Conservation (phyloP, 2,329 filamentous ascomycete genomes). For the Botrytis aclada region DNA sequence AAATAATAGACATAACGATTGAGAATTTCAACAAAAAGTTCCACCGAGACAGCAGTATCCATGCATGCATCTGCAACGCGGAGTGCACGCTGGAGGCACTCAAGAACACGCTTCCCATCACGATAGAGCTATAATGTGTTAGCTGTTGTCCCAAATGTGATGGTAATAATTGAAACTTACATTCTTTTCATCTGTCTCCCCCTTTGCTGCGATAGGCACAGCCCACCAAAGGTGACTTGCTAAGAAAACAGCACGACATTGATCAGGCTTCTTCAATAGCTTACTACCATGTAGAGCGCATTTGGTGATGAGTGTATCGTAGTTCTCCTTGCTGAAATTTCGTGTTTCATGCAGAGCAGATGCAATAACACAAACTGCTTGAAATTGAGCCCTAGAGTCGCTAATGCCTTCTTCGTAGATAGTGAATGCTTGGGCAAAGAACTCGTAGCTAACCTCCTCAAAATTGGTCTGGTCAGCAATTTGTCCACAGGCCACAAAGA, state of each 20-base stretch:
- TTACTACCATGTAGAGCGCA: conserved; percentile 96
- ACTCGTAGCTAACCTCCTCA: conserved; percentile 96
- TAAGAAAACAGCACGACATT: conserved; percentile 93
- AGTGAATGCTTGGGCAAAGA: conserved; percentile 96
- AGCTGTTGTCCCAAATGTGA: conserved; percentile 22
- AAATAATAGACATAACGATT: conserved; percentile 99
- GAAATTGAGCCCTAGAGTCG: conserved; percentile 95
- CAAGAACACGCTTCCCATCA: conserved; percentile 93
- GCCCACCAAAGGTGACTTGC: conserved; percentile 99
- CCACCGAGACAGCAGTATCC: conserved; percentile 95
- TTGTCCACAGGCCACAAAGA: conserved; percentile 90
- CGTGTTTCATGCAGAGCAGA: conserved; percentile 83
- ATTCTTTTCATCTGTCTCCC: conserved; percentile 79
- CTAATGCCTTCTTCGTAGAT: conserved; percentile 96
- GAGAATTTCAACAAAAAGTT: conserved; percentile 96
- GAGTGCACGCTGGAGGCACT: conserved; percentile 91
- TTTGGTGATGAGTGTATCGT: conserved; percentile 97
- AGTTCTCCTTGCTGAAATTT: conserved; percentile 94
- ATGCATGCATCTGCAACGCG: conserved; percentile 98
- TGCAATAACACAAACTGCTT: conserved; percentile 92
- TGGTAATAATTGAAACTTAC: conserved; percentile 49
- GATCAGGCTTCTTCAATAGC: conserved; percentile 93
- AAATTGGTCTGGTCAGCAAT: conserved; percentile 88
- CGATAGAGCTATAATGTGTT: conserved; percentile 71
- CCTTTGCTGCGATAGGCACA: conserved; percentile 74